These are phyloP conservation scores for Lolium rigidum DNA, from an alignment of 176 grass and related monocot species.

Conservation along the genomic window DNA sequence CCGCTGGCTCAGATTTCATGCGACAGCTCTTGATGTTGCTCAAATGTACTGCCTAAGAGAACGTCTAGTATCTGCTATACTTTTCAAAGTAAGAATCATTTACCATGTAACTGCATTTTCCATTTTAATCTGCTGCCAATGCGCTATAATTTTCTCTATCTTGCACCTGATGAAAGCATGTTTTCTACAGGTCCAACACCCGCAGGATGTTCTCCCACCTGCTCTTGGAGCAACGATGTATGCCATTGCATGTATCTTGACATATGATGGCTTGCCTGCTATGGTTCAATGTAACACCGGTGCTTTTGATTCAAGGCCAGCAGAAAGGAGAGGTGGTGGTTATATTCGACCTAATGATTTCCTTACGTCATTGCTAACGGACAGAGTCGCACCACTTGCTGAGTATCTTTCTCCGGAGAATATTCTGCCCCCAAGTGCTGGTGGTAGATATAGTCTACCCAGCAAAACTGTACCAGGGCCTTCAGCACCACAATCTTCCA, in stretches of 20 bases:
- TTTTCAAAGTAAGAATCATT: conserved; percentile 82
- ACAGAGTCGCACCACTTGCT: conserved; percentile 32
- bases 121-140: not conserved
- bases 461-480: conserved; percentile 41
- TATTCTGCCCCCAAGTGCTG: conserved; percentile 6
- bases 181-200: conserved; percentile 75
- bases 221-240: conserved; percentile 78
- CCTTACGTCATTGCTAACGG: conserved; percentile 62
- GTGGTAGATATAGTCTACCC: conserved; percentile 34
- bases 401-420: too few relatives aligned
- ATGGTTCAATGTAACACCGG: conserved; percentile 29
- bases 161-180: conserved; percentile 10
- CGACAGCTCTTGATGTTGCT: conserved; percentile 90
- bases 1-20: conserved; percentile 80
- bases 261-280: conserved; percentile 75
- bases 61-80: conserved; percentile 72
- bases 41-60: conserved; percentile 96
- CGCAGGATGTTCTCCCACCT: conserved; percentile 71
- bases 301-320: conserved; percentile 20
- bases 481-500: conserved; percentile 56
- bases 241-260: conserved; percentile 76
- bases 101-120: not conserved
- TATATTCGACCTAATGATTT: conserved; percentile 65
- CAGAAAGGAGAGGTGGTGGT: conserved; percentile 39
- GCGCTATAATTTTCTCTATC: conserved; percentile 4